These are phyloP conservation scores for Phaseolus coccineus DNA, from an alignment of 331 rosid genomes.

Conservation along the genomic window DNA sequence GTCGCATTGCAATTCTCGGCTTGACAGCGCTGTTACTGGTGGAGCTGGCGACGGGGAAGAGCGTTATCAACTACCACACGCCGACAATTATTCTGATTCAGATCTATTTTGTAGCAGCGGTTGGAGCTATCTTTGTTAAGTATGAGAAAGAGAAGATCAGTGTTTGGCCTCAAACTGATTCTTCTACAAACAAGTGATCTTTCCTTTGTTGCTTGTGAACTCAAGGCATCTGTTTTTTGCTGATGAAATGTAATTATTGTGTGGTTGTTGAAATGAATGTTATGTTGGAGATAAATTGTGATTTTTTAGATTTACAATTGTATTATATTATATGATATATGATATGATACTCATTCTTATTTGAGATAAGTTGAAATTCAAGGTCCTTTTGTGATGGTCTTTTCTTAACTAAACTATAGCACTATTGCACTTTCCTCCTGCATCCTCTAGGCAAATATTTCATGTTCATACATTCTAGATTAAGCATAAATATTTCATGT, in stretches of 20 bases:
- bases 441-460: too few relatives aligned
- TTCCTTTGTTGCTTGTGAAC: neutral
- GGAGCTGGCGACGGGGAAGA: constrained; percentile 86
- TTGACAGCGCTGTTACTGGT: constrained; percentile 76
- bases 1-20: constrained; percentile 75
- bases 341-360: neutral
- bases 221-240: neutral
- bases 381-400: too few relatives aligned
- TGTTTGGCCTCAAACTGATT: constrained; percentile 66
- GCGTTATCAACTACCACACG: constrained; percentile 74
- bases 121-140: constrained; percentile 67
- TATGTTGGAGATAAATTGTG: neutral
- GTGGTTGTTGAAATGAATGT: neutral
- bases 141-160: constrained; percentile 81
- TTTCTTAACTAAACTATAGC: too few relatives aligned
- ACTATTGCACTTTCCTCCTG: too few relatives aligned
- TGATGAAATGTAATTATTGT: neutral
- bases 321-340: neutral
- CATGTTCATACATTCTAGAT: too few relatives aligned
- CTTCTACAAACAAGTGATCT: constrained; percentile 30
- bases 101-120: constrained; percentile 81
- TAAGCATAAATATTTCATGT: too few relatives aligned
- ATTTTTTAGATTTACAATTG: neutral
- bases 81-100: constrained; percentile 70
- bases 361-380: too few relatives aligned